A percentile compares a stretch with the other conserved stretches of the same genome.
phyloP scores from a whole-genome alignment of 768 basidiomycete genomes.

The Tephrocybe sp. region DNA sequence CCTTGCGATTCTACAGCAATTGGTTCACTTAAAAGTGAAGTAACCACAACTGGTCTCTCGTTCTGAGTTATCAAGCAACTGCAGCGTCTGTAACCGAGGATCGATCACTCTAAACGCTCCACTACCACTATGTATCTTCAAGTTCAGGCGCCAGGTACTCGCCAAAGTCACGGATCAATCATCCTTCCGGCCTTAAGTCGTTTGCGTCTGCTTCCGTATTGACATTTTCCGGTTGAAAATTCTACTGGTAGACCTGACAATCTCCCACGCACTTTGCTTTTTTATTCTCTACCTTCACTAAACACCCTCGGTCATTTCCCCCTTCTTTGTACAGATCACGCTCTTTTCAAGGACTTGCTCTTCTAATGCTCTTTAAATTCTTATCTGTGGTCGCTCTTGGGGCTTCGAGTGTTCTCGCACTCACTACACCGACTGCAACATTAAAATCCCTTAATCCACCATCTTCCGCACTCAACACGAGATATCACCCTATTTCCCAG shows the following conservation, averaged over 20 bases:
- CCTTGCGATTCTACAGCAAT: no score
- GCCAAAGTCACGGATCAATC: background rate
- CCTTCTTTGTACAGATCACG: background rate
- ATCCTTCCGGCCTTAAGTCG: background rate
- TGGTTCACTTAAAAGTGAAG: no score
- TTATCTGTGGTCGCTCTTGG: conserved; percentile 5
- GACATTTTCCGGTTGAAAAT: background rate
- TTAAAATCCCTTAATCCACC: conserved; percentile 9
- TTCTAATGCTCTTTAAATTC: conserved; percentile 1
- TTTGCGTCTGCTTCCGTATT: no score
- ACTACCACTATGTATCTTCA: background rate
- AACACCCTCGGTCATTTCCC: background rate
- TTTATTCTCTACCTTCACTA: background rate
- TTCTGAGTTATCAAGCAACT: no score
- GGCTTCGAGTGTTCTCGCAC: background rate
- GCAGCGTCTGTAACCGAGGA: no score
- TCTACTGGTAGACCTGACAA: background rate
- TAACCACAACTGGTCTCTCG: no score
- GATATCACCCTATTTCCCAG: conserved; percentile 5
- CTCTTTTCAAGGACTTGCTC: background rate
- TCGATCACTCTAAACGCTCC: no score
- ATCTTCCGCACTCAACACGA: background rate
- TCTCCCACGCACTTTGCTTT: background rate
- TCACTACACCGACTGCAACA: conserved; percentile 5
- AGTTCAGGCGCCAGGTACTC: no score